Conservation (phyloP, 2,329 filamentous ascomycete genomes). For the Diaporthe sp. region DNA sequence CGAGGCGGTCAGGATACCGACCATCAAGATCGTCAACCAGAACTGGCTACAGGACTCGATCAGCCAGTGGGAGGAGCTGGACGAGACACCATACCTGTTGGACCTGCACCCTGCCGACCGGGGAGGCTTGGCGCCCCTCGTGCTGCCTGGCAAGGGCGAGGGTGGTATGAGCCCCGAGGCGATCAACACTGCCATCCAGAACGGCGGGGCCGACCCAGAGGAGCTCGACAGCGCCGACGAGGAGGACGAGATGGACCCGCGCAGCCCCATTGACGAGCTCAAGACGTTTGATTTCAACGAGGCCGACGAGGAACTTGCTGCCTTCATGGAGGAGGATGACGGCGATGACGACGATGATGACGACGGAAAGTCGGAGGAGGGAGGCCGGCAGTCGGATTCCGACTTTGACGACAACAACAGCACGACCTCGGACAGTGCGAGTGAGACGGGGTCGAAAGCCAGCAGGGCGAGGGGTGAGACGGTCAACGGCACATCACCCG, state of each 20-base stretch:
- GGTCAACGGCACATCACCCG: constrained; percentile 36
- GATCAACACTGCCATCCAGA: constrained; percentile 49
- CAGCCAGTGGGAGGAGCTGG: constrained; percentile 83
- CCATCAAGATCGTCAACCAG: constrained; percentile 91
- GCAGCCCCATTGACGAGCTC: constrained; percentile 68
- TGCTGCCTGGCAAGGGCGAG: constrained; percentile 19
- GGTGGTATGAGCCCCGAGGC: constrained; percentile 41
- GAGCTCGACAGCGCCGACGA: constrained; percentile 57
- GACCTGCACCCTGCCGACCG: constrained; percentile 80
- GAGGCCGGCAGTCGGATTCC: constrained; percentile 34
- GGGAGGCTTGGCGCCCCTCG: constrained; percentile 38
- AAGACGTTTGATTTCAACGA: constrained; percentile 72
- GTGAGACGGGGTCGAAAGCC: constrained; percentile 41
- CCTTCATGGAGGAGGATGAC: constrained; percentile 71
- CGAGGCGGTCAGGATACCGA: constrained; percentile 82
- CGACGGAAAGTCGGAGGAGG: constrained; percentile 39
- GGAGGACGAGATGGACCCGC: constrained; percentile 42
- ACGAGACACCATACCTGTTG: constrained; percentile 84
- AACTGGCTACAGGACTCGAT: constrained; percentile 91
- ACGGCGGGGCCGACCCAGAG: constrained; percentile 57
- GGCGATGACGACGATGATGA: constrained; percentile 45
- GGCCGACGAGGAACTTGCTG: constrained; percentile 80
- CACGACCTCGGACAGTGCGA: constrained; percentile 31
- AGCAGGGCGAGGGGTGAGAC: constrained; percentile 40
- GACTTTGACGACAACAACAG: constrained; percentile 31